These are phyloP conservation scores for Diaporthe capsici DNA, from an alignment of 2,329 filamentous ascomycete species.

Conservation along the genomic window DNA sequence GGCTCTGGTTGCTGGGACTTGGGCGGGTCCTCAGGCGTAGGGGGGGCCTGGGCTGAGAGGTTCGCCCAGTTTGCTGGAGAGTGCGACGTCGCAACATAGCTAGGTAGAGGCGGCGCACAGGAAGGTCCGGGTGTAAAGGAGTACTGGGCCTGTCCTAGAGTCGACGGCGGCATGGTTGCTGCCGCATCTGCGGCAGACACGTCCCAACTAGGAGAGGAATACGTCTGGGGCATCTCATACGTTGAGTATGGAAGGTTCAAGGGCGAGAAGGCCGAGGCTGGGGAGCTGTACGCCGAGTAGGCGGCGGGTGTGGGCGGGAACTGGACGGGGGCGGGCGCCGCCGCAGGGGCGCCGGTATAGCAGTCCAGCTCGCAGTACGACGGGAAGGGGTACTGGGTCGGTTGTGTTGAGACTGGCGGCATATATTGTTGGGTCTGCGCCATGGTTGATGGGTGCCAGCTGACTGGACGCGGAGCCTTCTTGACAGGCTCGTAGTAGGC, in stretches of 20 bases:
- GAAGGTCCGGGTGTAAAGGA: conserved; percentile 2
- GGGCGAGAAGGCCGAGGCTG: conserved; percentile 68
- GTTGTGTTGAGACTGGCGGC: conserved; percentile 45
- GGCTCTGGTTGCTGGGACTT: conserved; percentile 64
- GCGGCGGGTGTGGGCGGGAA: conserved; percentile 66
- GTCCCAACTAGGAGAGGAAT: conserved; percentile 57
- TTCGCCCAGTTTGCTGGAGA: conserved; percentile 38
- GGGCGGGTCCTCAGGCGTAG: conserved; percentile 72
- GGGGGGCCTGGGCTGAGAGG: conserved; percentile 56
- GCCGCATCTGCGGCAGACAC: conserved; percentile 41
- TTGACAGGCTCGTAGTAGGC: conserved; percentile 51
- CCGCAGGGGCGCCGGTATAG: conserved; percentile 52
- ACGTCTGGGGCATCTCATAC: conserved; percentile 54
- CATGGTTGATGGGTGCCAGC: conserved; percentile 79
- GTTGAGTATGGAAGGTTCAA: conserved; percentile 62
- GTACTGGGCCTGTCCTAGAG: conserved; percentile 12
- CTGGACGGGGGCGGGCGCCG: conserved; percentile 53
- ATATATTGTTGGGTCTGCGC: conserved; percentile 53
- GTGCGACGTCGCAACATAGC: conserved; percentile 40
- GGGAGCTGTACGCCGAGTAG: conserved; percentile 72
- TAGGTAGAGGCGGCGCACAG: conserved; percentile 29
- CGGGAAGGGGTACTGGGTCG: conserved; percentile 57
- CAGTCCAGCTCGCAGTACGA: conserved; percentile 59
- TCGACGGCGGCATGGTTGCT: conserved; percentile 23
- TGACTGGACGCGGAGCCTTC: conserved; percentile 72